Percentiles rank a stretch among this genome's conserved stretches.
These are phyloP conservation scores for Trichosporon inkin DNA, from an alignment of 1,284 basidiomycete species.

Conservation along the genomic window DNA sequence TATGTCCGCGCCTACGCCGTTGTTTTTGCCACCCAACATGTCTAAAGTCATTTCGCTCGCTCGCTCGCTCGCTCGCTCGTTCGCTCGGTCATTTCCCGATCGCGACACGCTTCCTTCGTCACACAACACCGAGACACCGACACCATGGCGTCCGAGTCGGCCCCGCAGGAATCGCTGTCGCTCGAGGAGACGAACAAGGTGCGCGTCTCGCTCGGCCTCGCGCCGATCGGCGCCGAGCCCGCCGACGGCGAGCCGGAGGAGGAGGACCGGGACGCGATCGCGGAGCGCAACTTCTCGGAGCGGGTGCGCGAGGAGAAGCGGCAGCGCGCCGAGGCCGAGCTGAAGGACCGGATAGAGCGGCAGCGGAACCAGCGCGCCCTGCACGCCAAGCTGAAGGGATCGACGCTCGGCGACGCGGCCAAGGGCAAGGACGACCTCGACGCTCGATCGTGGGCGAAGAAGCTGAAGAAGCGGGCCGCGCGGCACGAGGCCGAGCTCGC, in stretches of 20 bases:
- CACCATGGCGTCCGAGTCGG: slow-evolving; percentile 50
- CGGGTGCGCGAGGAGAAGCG: slow-evolving; percentile 65
- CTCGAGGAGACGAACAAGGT: slow-evolving; percentile 98
- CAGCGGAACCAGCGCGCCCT: slow-evolving; percentile 58
- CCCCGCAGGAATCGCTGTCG: slow-evolving; percentile 59
- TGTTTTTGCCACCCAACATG: slow-evolving; percentile 27
- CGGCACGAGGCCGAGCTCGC: slow-evolving; percentile 72
- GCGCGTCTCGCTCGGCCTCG: slow-evolving; percentile 87
- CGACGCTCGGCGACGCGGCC: slow-evolving; percentile 79
- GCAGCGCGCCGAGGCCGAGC: slow-evolving; percentile 68
- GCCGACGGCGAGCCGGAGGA: slow-evolving; percentile 39
- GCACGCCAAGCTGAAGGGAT: slow-evolving; percentile 79
- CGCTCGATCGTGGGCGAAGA: slow-evolving; percentile 80
- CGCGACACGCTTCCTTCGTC: background rate
- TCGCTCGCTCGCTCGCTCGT: too few relatives aligned
- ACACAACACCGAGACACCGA: background rate
- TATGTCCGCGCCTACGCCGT: background rate
- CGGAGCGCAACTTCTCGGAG: slow-evolving; percentile 77
- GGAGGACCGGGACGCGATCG: slow-evolving; percentile 60
- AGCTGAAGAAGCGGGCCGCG: slow-evolving; percentile 80
- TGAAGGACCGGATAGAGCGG: slow-evolving; percentile 68
- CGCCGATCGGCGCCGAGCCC: slow-evolving; percentile 74
- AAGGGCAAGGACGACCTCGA: slow-evolving; percentile 61
- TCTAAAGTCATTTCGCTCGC: slow-evolving; percentile 2
- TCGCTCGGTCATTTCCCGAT: too few relatives aligned